phyloP scores from a whole-genome alignment of 371 early-diverging fungal species.

The Mortierella sp. region DNA sequence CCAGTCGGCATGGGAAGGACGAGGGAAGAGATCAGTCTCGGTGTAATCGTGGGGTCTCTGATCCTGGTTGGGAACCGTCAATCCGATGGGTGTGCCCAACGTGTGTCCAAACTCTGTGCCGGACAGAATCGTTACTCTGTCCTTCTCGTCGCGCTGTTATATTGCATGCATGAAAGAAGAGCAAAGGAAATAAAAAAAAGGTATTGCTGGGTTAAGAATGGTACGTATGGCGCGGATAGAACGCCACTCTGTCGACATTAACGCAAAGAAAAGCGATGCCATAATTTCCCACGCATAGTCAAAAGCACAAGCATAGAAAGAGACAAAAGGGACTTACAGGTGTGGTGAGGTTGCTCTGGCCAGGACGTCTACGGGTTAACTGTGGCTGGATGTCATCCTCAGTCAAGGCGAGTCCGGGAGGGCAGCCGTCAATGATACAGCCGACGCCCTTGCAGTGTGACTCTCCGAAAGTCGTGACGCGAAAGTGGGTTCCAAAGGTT shows the following conservation, averaged over 20 bases:
- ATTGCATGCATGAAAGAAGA: background rate
- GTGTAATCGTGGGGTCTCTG: conserved; percentile 97
- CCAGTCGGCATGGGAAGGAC: conserved; percentile 97
- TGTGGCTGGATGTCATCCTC: conserved; percentile 95
- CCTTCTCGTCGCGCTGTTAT: conserved; percentile 90
- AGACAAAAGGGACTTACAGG: conserved; percentile 73
- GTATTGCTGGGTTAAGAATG: background rate
- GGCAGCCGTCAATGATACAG: conserved; percentile 96
- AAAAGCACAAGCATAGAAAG: background rate
- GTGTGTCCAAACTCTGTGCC: conserved; percentile 96
- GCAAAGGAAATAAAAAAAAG: conserved; percentile 3
- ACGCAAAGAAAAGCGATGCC: no score
- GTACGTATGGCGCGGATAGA: background rate
- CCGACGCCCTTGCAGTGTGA: conserved; percentile 98
- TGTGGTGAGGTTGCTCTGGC: conserved; percentile 95
- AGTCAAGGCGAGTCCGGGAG: conserved; percentile 92
- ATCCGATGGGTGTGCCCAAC: conserved; percentile 95
- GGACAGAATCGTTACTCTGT: conserved; percentile 91
- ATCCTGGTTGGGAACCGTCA: conserved; percentile 95
- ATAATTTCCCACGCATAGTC: no score
- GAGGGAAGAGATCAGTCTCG: conserved; percentile 93
- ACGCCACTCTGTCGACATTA: background rate
- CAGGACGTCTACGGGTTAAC: conserved; percentile 93
- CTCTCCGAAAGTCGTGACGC: conserved; percentile 98
- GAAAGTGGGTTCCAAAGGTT: conserved; percentile 83